phyloP scores from a whole-genome alignment of 768 basidiomycete genomes.

The Suillus fuscotomentosus region DNA sequence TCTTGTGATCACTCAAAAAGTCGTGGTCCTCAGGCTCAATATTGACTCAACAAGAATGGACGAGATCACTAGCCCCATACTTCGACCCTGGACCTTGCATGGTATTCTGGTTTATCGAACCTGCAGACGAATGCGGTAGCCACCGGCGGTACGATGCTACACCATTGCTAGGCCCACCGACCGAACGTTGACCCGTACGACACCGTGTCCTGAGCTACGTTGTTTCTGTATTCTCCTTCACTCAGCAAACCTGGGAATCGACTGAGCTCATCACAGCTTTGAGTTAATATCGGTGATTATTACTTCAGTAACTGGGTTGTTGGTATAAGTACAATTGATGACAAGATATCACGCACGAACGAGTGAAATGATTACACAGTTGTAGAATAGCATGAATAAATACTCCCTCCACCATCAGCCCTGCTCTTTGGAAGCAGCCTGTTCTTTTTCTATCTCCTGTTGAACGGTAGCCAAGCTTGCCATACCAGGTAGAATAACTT shows the following conservation, averaged over 20 bases:
- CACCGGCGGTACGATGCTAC: not conserved
- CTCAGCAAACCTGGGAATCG: conserved; percentile 8
- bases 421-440: not conserved
- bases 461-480: conserved; percentile 29
- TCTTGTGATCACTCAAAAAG: not conserved
- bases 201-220: not conserved
- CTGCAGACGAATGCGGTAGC: conserved; percentile 9
- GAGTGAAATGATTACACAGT: not conserved
- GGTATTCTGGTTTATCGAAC: conserved; percentile 20
- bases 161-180: not conserved
- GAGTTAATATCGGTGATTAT: not conserved
- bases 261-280: not conserved
- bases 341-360: not conserved
- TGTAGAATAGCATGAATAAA: not conserved
- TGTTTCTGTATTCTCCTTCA: conserved; percentile 14
- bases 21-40: not conserved
- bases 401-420: not conserved
- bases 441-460: conserved; percentile 32
- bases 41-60: not conserved
- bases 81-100: conserved; percentile 1
- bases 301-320: not conserved
- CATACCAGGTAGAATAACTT: conserved; percentile 65
- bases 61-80: not conserved
- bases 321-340: conserved; percentile 1
- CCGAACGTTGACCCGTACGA: not conserved